Base-by-base conservation (phyloP, 176 grass and related monocot genomes). In the Zizania latifolia region DNA sequence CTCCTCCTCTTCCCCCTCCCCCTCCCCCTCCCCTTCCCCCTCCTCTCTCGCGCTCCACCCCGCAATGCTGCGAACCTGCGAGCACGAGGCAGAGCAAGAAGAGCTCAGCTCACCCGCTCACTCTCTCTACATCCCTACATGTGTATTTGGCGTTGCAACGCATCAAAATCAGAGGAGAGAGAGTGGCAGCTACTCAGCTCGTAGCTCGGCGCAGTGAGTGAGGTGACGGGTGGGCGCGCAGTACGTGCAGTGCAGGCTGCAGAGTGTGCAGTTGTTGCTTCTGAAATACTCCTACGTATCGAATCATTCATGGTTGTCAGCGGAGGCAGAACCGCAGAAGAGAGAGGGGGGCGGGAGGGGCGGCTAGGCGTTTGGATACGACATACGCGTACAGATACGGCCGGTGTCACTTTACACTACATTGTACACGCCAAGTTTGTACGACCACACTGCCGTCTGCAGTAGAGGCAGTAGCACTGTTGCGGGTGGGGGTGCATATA, bases 171-270 rank as follows among this genome's bases (percentile, higher is more conserved):
- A 17, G 44, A 46, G 44, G 44, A 45, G 43, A 45, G 43, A 45
- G 5, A 46, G 44, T 0, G 43, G 11, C 40, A 43, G 40, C 40
- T 46, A 45, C 12, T n/a, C n/a, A 13, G 38, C 34, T 40, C 13
- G 15, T 50, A 53, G 48, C 48, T 53, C 48, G 48, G 48, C 48
- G 48, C 19, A 9, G 48, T 53, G 46, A 36, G 34, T 36, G 34
- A 51, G 19, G 48, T 53, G 48, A 53, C 48, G 48, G 19, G 48
- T 22, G 19, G 44, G 15, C 1, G 44, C n/a, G n/a, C n/a, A n/a
- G n/a, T n/a, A n/a, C 27, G 68, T 79, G 16, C 59, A 75, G 81
- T 87, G 89, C 86, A 92, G 76, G 85, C 89, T 89, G 69, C 89
- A 83, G 82, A 77, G 38, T 36, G 64, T 46, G 34, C 62, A 55